Conservation (phyloP, 352 stramenopile species). For the Phytophthora boehmeriae region DNA sequence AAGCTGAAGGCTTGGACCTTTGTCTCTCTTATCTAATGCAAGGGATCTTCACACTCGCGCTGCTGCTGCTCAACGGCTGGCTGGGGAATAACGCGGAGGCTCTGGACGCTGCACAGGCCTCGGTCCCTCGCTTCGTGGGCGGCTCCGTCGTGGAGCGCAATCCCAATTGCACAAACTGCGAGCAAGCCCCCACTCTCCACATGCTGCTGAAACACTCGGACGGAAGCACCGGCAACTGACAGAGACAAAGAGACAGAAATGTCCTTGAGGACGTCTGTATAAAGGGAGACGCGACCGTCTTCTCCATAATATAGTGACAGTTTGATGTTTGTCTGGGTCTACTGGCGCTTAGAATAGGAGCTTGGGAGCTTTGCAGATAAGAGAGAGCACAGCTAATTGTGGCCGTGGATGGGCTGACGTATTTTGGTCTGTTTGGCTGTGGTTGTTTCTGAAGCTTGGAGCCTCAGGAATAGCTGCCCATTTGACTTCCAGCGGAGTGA, state of each 20-base stretch:
- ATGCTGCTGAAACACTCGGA: constrained; percentile 29
- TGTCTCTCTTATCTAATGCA: constrained; percentile 38
- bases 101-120: constrained; percentile 15
- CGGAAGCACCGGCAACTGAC: not conserved
- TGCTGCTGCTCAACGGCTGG: constrained; percentile 43
- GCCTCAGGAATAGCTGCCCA: constrained; percentile 1
- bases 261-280: constrained; percentile 1
- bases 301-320: no score
- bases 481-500: constrained; percentile 13
- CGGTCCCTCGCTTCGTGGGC: constrained; percentile 16
- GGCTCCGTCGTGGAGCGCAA: constrained; percentile 25
- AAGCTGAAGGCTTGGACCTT: no score
- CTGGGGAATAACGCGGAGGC: constrained; percentile 14
- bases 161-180: constrained; percentile 8
- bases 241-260: not conserved
- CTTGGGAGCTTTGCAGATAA: no score
- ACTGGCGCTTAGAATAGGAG: no score
- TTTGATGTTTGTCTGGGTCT: no score
- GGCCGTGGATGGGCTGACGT: not conserved
- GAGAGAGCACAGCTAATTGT: no score
- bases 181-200: constrained; percentile 8
- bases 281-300: not conserved
- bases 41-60: constrained; percentile 48
- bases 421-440: constrained; percentile 8
- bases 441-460: constrained; percentile 15